Evolutionary conservation across 208 protist species (phyloP).

Genomic region (Trypanosoma rangeli): DNA sequence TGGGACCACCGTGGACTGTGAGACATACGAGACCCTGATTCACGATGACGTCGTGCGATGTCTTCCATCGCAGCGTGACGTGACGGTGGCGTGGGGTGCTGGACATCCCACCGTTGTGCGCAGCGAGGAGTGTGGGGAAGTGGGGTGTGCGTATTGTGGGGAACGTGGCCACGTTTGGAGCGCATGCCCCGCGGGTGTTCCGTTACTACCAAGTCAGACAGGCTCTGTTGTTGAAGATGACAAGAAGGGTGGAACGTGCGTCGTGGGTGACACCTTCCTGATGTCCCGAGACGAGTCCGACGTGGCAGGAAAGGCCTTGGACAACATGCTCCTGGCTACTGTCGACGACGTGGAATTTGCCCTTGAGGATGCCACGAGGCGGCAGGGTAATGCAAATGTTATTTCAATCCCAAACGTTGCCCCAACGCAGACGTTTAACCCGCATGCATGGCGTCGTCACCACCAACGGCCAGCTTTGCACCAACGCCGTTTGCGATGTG

Average conservation of each 20-base stretch:
- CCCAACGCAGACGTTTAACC: constrained; percentile 45
- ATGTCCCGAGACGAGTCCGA: background rate
- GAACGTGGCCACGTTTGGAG: constrained; percentile 29
- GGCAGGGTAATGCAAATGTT: constrained; percentile 2
- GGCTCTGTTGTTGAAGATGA: background rate
- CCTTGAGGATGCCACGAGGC: background rate
- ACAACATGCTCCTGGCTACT: constrained; percentile 7
- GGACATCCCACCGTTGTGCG: constrained; percentile 9
- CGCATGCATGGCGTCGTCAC: constrained; percentile 44
- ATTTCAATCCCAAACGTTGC: constrained; percentile 58
- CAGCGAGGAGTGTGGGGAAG: constrained; percentile 26
- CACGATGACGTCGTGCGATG: background rate
- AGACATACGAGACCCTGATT: constrained; percentile 13
- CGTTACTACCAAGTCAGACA: constrained; percentile 6
- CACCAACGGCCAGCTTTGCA: constrained; percentile 54
- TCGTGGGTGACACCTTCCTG: background rate
- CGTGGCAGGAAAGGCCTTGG: background rate
- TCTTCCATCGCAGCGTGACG: constrained; percentile 9
- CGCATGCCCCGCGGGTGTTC: constrained; percentile 12
- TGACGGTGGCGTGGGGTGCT: constrained; percentile 7
- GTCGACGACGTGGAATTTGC: constrained; percentile 25
- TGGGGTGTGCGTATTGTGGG: constrained; percentile 34
- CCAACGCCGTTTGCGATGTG: constrained; percentile 62
- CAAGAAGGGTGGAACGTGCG: background rate
- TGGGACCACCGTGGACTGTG: constrained; percentile 19